Percentiles rank a stretch among this genome's conserved stretches.
Evolutionary conservation across 2,329 filamentous ascomycete species (phyloP).

Genomic region (Mollisia scopiformis): DNA sequence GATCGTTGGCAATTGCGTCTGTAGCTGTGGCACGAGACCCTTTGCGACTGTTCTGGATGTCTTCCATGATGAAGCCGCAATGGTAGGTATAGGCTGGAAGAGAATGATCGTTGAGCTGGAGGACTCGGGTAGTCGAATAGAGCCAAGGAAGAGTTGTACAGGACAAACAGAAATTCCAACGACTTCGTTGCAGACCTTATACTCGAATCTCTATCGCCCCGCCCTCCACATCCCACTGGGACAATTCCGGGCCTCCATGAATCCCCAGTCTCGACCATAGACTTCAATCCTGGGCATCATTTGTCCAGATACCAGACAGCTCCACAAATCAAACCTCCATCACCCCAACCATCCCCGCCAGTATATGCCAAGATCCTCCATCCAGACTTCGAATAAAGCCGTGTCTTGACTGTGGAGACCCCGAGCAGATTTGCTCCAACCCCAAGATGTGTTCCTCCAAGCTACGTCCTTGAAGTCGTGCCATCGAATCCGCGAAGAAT

Average conservation of each 20-base stretch:
- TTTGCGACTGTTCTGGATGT: neutral
- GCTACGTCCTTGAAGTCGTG: neutral
- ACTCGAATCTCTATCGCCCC: neutral
- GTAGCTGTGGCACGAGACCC: neutral
- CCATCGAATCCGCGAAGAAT: constrained; percentile 1
- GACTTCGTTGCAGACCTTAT: neutral
- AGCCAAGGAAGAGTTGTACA: neutral
- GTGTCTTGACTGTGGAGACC: neutral
- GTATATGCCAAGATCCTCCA: neutral
- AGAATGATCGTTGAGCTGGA: no score
- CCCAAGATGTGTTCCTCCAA: neutral
- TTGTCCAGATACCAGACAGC: neutral
- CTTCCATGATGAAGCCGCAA: neutral
- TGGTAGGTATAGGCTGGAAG: no score
- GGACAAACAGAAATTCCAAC: neutral
- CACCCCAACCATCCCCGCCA: neutral
- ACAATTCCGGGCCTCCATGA: neutral
- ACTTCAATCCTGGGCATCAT: neutral
- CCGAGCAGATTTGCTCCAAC: neutral
- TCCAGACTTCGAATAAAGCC: neutral
- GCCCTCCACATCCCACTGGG: neutral
- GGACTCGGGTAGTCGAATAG: no score
- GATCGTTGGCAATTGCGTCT: neutral
- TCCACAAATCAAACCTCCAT: neutral
- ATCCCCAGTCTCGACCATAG: neutral